Evolutionary conservation across 2,329 filamentous ascomycete genomes (phyloP).

Genomic region (Microthyrium microscopicum): DNA sequence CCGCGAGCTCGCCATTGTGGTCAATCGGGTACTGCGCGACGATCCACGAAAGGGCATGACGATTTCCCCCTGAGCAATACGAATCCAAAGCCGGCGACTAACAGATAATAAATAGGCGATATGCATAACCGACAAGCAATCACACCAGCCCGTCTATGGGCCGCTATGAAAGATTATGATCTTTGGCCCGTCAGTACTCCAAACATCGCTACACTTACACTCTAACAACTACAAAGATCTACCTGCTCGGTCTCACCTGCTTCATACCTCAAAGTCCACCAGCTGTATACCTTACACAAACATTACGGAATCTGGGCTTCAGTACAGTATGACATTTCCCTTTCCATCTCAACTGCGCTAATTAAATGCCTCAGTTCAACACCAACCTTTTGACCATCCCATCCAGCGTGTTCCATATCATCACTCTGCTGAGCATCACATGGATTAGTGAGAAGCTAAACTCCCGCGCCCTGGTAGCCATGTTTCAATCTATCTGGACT

Average conservation of each 20-base stretch:
- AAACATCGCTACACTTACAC: constrained; percentile 39
- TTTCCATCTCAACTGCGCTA: not conserved
- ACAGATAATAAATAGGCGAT: constrained; percentile 1
- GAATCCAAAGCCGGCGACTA: not conserved
- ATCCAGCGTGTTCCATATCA: constrained; percentile 8
- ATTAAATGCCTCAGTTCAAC: constrained; percentile 8
- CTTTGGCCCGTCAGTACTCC: constrained; percentile 10
- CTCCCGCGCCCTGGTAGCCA: constrained; percentile 29
- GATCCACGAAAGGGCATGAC: constrained; percentile 12
- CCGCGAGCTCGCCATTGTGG: constrained; percentile 13
- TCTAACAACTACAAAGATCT: constrained; percentile 30
- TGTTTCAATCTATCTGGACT: constrained; percentile 40
- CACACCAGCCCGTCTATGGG: constrained; percentile 11
- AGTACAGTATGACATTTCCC: constrained; percentile 9
- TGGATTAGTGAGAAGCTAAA: constrained; percentile 30
- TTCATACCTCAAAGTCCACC: constrained; percentile 13
- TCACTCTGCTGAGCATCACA: constrained; percentile 18
- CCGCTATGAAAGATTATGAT: constrained; percentile 13
- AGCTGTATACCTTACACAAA: constrained; percentile 13
- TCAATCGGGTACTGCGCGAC: constrained; percentile 14
- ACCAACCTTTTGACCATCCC: constrained; percentile 11
- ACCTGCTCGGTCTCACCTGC: constrained; percentile 13
- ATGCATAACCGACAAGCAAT: constrained; percentile 16
- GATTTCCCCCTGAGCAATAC: not conserved
- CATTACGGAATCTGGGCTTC: constrained; percentile 12